phyloP scores from a whole-genome alignment of 768 basidiomycete genomes.

The Rhodotorula diobovata region DNA sequence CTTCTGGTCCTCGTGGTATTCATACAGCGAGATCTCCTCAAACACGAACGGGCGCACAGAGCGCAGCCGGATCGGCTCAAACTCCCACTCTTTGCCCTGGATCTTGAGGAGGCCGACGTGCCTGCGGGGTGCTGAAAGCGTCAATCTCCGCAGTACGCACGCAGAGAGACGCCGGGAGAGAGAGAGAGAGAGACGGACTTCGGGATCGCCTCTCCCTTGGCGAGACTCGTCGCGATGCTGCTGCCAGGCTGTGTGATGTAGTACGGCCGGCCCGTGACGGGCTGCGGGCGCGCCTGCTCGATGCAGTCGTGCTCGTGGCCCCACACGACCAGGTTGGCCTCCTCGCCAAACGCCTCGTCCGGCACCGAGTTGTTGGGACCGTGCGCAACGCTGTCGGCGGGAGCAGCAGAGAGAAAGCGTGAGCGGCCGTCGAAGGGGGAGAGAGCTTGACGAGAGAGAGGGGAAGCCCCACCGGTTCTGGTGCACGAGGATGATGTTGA shows the following conservation, averaged over 20 bases:
- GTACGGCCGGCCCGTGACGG: conserved; percentile 85
- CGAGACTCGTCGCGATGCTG: conserved; percentile 86
- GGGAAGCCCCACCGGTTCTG: conserved; percentile 91
- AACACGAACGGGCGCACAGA: conserved; percentile 93
- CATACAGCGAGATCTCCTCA: conserved; percentile 69
- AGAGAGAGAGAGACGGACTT: conserved; percentile 59
- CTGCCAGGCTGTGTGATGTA: conserved; percentile 92
- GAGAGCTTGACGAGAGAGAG: not conserved
- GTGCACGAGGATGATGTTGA: conserved; percentile 87
- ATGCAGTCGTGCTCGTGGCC: conserved; percentile 99
- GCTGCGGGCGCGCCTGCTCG: conserved; percentile 66
- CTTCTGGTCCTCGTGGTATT: conserved; percentile 69
- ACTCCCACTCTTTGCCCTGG: conserved; percentile 77
- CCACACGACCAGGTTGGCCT: conserved; percentile 89
- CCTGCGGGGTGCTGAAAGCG: conserved; percentile 50
- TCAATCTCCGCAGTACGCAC: not conserved
- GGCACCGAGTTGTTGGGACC: conserved; percentile 92
- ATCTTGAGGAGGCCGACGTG: conserved; percentile 86
- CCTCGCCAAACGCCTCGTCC: conserved; percentile 95
- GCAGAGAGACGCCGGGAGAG: not conserved
- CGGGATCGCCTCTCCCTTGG: conserved; percentile 84
- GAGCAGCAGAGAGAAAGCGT: not conserved
- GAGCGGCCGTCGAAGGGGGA: not conserved
- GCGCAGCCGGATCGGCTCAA: conserved; percentile 78
- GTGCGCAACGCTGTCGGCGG: conserved; percentile 69